Percentiles rank a stretch among this genome's conserved stretches.
phyloP scores from a whole-genome alignment of 192 early-diverging fungal species.

The Diversispora epigaea region DNA sequence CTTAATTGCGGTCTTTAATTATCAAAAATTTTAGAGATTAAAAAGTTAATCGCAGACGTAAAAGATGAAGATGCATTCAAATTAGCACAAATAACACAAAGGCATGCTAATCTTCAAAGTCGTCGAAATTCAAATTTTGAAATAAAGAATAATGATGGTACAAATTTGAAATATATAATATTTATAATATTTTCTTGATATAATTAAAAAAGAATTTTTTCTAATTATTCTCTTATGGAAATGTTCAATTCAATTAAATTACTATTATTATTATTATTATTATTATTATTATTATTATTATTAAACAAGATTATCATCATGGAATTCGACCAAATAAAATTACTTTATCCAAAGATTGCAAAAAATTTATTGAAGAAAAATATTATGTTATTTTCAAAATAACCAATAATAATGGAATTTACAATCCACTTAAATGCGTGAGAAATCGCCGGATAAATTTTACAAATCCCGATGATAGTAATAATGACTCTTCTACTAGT shows the following conservation, averaged over 20 bases:
- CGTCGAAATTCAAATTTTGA: no score
- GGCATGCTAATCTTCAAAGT: background rate
- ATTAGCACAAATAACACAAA: constrained; percentile 21
- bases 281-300: no score
- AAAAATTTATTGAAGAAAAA: constrained; percentile 27
- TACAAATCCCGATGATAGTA: background rate
- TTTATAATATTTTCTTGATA: no score
- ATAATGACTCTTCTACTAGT: background rate
- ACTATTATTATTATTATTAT: no score
- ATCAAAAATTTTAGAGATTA: background rate
- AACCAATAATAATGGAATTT: constrained; percentile 3
- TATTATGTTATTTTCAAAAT: constrained; percentile 19
- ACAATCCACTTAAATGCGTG: constrained; percentile 20
- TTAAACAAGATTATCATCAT: background rate
- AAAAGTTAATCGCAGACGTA: constrained; percentile 16
- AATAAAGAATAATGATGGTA: no score
- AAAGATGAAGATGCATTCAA: constrained; percentile 25
- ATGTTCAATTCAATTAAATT: no score
- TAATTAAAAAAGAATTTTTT: no score
- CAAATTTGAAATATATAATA: no score
- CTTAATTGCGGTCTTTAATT: background rate
- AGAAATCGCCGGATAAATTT: background rate
- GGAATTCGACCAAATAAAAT: background rate
- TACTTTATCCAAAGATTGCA: constrained; percentile 17
- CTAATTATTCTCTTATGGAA: no score